Evolutionary conservation across 352 stramenopile species (phyloP), one percentile per base, ranked within the genome.

Genomic region (Phytophthora idaei): DNA sequence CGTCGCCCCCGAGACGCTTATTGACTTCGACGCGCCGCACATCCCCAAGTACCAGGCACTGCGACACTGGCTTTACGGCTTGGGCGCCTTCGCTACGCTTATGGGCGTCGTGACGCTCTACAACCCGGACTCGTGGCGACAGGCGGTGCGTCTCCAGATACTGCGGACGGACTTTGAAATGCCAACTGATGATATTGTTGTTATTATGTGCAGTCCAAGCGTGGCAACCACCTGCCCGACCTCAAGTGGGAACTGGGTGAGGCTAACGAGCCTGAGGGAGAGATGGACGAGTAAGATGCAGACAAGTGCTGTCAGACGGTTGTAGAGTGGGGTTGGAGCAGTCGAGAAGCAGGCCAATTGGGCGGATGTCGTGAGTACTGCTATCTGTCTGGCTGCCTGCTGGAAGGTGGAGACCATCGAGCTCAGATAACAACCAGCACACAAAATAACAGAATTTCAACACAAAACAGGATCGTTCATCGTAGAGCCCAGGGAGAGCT

Each of bases 1-100:
- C 57, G 88, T 96, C 17, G 81, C 86, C 15, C 88, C 88, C 34
- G 86, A 96, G 80, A 93, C 87, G 71, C 73, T 96, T 39, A 90
- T 96, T 67, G 88, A 96, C 77, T 96, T 96, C 50, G 88, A 96
- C 62, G 86, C 88, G 57, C 83, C 88, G 64, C 88, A 96, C 72
- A 83, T 96, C 45, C 80, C 86, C 56, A 93, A 90, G 71, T 90
- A 82, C 64, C 75, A 77, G 29, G 88, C 88, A 34, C 70, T 94
- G 34, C 80, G 81, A 61, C 81, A 93, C 67, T 77, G 90, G 57
- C 69, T 87, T 36, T 50, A 72, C 39, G 85, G 81, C 15, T 59
- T 96, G 31, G 77, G 78, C 37, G 78, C 55, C 4, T 67, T 96
- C 25, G 74, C 72, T 37, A 90, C 83, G 54, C 76, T 96, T 61